A percentile compares a stretch with the other conserved stretches of the same genome.
These are phyloP conservation scores for Lasiodiplodia citricola DNA, from an alignment of 2,329 filamentous ascomycete genomes.

Conservation along the genomic window DNA sequence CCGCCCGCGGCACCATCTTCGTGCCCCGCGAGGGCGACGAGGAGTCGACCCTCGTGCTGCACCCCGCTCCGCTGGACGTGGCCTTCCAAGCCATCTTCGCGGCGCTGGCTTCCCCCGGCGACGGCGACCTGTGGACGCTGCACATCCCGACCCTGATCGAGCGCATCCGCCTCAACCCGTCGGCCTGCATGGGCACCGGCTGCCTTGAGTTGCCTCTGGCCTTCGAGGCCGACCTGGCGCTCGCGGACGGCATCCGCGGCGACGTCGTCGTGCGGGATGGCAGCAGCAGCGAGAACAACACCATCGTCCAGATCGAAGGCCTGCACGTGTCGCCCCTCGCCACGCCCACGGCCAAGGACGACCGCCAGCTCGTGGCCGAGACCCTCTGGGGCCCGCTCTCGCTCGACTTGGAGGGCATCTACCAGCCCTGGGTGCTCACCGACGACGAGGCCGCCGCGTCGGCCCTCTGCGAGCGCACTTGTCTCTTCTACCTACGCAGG, in stretches of 20 bases:
- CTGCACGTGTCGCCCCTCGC: not conserved
- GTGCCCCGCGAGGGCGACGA: not conserved
- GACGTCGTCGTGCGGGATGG: not conserved
- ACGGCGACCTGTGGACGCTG: constrained; percentile 35
- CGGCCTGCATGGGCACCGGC: not conserved
- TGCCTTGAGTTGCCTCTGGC: not conserved
- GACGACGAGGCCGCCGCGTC: not conserved
- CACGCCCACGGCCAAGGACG: not conserved
- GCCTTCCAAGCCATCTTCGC: constrained; percentile 39
- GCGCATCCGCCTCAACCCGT: constrained; percentile 34
- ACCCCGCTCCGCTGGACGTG: constrained; percentile 40
- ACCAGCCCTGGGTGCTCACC: not conserved
- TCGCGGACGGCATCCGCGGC: not conserved
- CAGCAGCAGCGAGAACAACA: not conserved
- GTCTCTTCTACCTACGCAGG: too few relatives aligned
- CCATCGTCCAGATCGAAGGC: not conserved
- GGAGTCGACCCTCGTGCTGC: constrained; percentile 8
- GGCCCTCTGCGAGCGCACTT: not conserved
- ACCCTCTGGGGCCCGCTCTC: not conserved
- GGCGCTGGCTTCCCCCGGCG: constrained; percentile 37
- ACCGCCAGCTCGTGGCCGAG: not conserved
- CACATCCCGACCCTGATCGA: constrained; percentile 33
- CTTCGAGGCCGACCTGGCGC: not conserved
- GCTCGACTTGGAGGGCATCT: not conserved
- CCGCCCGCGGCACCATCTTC: constrained; percentile 14